These are phyloP conservation scores for Gyromitra esculenta DNA, from an alignment of 2,329 filamentous ascomycete genomes.

Conservation along the genomic window DNA sequence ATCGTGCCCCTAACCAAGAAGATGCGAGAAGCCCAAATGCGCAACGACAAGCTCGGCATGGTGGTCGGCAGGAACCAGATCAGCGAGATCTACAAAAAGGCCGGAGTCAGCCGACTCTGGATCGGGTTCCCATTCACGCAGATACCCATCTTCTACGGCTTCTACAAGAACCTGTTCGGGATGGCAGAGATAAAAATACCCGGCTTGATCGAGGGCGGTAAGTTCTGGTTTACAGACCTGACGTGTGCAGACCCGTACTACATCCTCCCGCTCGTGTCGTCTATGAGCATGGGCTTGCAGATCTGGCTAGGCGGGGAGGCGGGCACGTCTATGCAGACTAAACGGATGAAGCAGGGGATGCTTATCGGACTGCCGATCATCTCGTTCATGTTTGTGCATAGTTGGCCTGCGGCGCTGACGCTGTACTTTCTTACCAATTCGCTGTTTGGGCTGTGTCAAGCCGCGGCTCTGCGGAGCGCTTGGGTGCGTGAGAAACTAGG, in stretches of 20 bases:
- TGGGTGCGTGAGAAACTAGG: slow-evolving; percentile 61
- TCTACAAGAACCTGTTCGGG: slow-evolving; percentile 78
- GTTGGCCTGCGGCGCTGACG: slow-evolving; percentile 63
- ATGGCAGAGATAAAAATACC: slow-evolving; percentile 85
- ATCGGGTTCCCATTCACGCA: slow-evolving; percentile 70
- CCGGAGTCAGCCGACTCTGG: slow-evolving; percentile 67
- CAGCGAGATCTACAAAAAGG: slow-evolving; percentile 64
- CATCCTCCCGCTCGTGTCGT: slow-evolving; percentile 73
- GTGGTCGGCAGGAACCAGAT: slow-evolving; percentile 65
- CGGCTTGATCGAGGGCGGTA: slow-evolving; percentile 74
- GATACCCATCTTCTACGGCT: slow-evolving; percentile 78
- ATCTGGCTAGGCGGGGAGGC: slow-evolving; percentile 65
- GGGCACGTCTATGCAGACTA: slow-evolving; percentile 60
- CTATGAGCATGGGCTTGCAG: slow-evolving; percentile 63
- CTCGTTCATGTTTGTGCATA: slow-evolving; percentile 66
- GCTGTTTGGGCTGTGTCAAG: slow-evolving; percentile 62
- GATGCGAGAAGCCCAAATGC: slow-evolving; percentile 63
- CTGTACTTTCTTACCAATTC: slow-evolving; percentile 59
- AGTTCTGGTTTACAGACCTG: slow-evolving; percentile 82
- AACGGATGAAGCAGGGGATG: slow-evolving; percentile 61
- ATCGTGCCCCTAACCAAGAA: slow-evolving; percentile 68
- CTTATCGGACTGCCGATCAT: slow-evolving; percentile 66
- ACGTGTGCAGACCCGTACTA: slow-evolving; percentile 79
- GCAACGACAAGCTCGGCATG: slow-evolving; percentile 64
- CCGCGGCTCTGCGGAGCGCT: slow-evolving; percentile 62